Percentiles rank a stretch among this genome's conserved stretches.
Conservation (phyloP, 305 asterid genomes). For the Solanum hybrid region DNA sequence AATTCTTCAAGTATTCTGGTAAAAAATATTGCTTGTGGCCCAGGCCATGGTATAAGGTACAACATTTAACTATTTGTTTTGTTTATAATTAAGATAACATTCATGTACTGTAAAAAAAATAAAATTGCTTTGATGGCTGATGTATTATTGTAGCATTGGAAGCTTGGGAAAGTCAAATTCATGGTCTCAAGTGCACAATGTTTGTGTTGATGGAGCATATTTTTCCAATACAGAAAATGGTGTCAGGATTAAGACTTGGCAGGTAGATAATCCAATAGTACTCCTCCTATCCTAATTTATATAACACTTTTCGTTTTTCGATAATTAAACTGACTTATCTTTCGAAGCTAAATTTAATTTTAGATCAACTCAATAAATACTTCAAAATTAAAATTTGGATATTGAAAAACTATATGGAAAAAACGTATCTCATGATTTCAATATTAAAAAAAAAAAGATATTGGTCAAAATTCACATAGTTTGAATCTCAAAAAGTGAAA, state of each 20-base stretch:
- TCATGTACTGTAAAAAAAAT: neutral
- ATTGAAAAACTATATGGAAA: too few species aligned
- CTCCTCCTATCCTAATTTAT: too few species aligned
- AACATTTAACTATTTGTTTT: too few species aligned
- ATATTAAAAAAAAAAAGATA: too few species aligned
- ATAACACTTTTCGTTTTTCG: too few species aligned
- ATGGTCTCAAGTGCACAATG: conserved; percentile 37
- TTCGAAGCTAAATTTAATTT: too few species aligned
- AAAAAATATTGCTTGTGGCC: conserved; percentile 38
- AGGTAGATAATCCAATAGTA: conserved; percentile 21
- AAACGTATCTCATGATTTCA: too few species aligned
- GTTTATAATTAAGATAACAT: neutral
- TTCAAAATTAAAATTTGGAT: too few species aligned
- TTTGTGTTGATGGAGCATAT: conserved; percentile 37
- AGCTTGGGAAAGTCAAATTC: conserved; percentile 57
- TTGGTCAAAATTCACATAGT: neutral
- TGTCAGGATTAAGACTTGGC: conserved; percentile 81
- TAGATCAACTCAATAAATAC: neutral
- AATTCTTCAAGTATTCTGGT: conserved; percentile 50
- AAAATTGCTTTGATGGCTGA: neutral
- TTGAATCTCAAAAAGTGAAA: neutral
- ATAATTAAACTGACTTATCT: too few species aligned
- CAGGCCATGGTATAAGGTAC: conserved; percentile 87
- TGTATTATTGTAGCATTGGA: conserved; percentile 41
- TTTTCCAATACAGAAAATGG: conserved; percentile 47